Evolutionary conservation across 306 rosid genomes (phyloP), one percentile per base, ranked within the genome.

Genomic region (Acacia acuminata): DNA sequence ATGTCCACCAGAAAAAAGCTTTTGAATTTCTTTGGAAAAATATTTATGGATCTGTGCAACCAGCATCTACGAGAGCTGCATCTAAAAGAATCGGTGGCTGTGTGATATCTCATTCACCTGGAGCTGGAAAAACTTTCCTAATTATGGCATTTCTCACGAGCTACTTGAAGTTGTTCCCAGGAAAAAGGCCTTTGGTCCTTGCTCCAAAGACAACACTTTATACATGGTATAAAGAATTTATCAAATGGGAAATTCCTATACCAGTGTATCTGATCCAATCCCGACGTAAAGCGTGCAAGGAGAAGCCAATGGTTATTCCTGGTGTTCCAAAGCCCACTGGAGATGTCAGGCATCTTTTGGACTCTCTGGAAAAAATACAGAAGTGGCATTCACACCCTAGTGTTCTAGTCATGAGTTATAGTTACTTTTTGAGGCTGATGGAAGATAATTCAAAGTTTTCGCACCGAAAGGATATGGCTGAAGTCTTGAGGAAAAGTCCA

Each of bases 181-280:
- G 96, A 43, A 93, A 93, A 86, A 81, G 91, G 43, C 99, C 99
- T 51, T 80, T 95, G 64, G 92, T 95, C 68, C 98, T 95, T 83
- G 99, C 99, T 71, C 99, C 99, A 25, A 95, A 95, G 81, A 93
- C 99, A 58, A 93, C 99, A 67, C 96, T 95, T 25, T 95, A 93
- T 77, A 95, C 98, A 12, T 95, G 99, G 99, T 95, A 93, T 80
- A 95, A 95, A 83, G 99, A 95, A 84, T 95, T 94, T 61, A 95
- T 95, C 63, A 95, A 95, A 88, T 95, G 99, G 99, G 88, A 95
- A 78, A 92, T 92, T 90, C 98, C 99, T 48, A 76, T 95, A 61
- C 99, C 99, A 0, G 97, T 95, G 81, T 88, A 95, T 86, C 86
- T 95, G 60, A 92, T 95, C 79, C 99, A 95, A 27, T 98, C 98